Evolutionary conservation across 2,329 filamentous ascomycete species (phyloP), one percentile per base, ranked within the genome.

Genomic region (Pestalotiopsis sp.): DNA sequence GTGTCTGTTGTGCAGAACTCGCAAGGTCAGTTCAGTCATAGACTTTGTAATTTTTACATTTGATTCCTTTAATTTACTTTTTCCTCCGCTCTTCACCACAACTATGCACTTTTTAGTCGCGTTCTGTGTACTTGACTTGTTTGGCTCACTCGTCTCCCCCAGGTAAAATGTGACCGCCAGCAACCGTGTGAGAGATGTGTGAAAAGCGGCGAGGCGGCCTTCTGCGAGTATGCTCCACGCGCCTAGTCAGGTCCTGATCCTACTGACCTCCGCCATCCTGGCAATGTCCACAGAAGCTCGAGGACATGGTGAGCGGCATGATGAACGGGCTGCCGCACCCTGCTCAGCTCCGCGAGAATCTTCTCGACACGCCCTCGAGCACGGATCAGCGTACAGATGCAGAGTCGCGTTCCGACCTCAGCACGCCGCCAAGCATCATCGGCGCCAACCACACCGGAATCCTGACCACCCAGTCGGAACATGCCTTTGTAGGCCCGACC

Each of bases 121-220:
- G 14, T 59, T 59, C n/a, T 25, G 45, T 52, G 59, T 39, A 62
- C 6, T 36, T 62, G 59, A 25, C 17, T 36, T 62, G 59, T 11
- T 62, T 39, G 59, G 59, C 59, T 62, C 13, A 67, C 64, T 59
- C 58, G 66, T 31, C 7, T 36, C 52, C 27, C 45, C 64, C 76
- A 75, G 73, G 76, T 79, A 60, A 81, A 81, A 78, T 82, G 80
- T 72, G 80, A 81, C 68, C 78, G 80, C 49, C 75, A 79, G 64
- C 74, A 79, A 59, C 80, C 80, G n/a, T 82, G 80, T 73, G 77
- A 78, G 65, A 76, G 81, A 69, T 82, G 80, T 68, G 70, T 78
- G 57, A 81, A 80, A 71, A 80, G 77, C 66, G 79, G 78, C 57
- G 77, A 79, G 70, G 77, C 75, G 58, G 75, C 74, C 39, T 76